Conservation (phyloP, 768 basidiomycete genomes). For the Suillus decipiens region DNA sequence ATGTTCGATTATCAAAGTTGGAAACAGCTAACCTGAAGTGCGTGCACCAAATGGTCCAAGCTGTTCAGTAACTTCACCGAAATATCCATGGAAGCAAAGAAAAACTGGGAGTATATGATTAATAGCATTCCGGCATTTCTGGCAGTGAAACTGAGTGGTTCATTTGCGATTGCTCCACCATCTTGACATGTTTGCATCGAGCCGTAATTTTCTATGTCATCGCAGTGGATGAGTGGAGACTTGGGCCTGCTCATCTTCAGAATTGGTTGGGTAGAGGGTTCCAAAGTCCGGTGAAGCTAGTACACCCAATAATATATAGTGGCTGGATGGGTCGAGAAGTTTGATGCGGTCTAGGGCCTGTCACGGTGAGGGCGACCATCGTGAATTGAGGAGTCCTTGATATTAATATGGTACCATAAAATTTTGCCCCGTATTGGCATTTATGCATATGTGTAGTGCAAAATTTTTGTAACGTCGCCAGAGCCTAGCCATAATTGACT, state of each 20-base stretch:
- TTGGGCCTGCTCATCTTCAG: neutral
- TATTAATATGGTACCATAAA: no score
- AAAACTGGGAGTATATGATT: conserved; percentile 56
- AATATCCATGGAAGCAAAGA: conserved; percentile 61
- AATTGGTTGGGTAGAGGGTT: neutral
- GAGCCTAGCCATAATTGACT: no score
- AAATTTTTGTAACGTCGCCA: no score
- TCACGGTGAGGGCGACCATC: no score
- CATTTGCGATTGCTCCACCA: neutral
- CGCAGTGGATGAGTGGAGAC: neutral
- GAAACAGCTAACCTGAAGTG: conserved; percentile 48
- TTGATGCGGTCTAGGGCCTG: no score
- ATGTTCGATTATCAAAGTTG: neutral
- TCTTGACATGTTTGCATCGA: neutral
- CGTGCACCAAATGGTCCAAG: conserved; percentile 57
- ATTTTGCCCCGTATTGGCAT: no score
- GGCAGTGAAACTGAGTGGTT: conserved; percentile 11
- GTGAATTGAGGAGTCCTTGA: no score
- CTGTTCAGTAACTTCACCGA: conserved; percentile 62
- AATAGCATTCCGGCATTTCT: conserved; percentile 62
- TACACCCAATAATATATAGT: neutral
- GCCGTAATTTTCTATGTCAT: conserved; percentile 4
- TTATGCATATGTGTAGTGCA: no score
- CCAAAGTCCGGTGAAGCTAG: no score
- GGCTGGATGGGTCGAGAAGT: neutral